These are phyloP conservation scores for Posidonia australis DNA, from an alignment of 106 monocot species.

Conservation along the genomic window DNA sequence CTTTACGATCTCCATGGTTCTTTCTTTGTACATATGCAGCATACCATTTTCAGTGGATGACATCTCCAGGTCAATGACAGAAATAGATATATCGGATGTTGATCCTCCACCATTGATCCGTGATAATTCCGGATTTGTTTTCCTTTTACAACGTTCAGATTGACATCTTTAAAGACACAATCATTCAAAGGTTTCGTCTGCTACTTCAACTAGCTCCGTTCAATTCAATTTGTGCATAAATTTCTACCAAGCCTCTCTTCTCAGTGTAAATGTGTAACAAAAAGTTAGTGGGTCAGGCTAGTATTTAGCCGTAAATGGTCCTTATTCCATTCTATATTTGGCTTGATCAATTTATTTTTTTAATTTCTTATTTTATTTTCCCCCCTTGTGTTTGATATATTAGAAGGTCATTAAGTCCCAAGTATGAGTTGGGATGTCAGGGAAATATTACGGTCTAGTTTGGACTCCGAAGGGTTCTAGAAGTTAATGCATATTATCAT, in stretches of 20 bases:
- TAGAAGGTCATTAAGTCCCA: not conserved
- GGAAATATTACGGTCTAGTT: not conserved
- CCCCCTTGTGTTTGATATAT: not conserved
- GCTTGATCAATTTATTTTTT: no score
- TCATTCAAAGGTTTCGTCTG: not conserved
- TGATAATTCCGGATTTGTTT: conserved; percentile 53
- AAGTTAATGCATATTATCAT: not conserved
- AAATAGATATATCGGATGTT: conserved; percentile 44
- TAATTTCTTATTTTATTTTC: not conserved
- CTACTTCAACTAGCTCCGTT: not conserved
- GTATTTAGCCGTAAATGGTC: conserved; percentile 9
- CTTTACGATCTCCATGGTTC: not conserved
- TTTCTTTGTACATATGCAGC: conserved; percentile 23
- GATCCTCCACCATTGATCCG: conserved; percentile 55
- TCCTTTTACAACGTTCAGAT: conserved; percentile 44
- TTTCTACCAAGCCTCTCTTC: not conserved
- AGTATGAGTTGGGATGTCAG: not conserved
- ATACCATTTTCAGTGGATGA: conserved; percentile 69
- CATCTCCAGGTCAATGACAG: conserved; percentile 57
- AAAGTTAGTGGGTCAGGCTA: not conserved
- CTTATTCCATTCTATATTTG: not conserved
- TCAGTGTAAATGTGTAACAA: conserved; percentile 10
- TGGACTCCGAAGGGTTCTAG: not conserved
- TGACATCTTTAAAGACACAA: not conserved
- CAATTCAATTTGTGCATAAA: conserved; percentile 20